These are phyloP conservation scores for Pythium periplocum DNA, from an alignment of 352 stramenopile species.

Conservation along the genomic window DNA sequence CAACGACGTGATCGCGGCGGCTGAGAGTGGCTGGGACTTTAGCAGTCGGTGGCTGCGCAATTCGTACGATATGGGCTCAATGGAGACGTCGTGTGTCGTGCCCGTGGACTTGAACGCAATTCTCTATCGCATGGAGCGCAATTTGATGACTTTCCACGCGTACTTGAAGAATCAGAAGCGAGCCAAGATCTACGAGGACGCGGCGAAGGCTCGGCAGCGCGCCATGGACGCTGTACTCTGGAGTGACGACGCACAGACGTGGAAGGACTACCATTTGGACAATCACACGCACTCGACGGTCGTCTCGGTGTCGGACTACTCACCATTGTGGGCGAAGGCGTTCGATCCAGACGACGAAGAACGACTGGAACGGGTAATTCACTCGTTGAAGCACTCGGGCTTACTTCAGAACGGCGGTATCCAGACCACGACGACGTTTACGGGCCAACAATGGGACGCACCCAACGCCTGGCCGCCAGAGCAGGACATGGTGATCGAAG, in stretches of 20 bases:
- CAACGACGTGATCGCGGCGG: constrained; percentile 75
- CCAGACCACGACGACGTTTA: constrained; percentile 59
- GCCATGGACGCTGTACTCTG: constrained; percentile 76
- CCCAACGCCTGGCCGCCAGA: constrained; percentile 85
- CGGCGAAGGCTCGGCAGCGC: constrained; percentile 28
- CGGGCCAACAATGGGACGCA: constrained; percentile 84
- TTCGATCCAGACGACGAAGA: constrained; percentile 40
- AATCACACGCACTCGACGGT: constrained; percentile 34
- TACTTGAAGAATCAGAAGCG: constrained; percentile 36
- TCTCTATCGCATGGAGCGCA: constrained; percentile 73
- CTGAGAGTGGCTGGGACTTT: constrained; percentile 91
- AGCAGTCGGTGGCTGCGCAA: constrained; percentile 79
- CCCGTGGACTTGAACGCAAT: constrained; percentile 85
- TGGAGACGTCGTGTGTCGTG: constrained; percentile 61
- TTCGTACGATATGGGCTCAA: constrained; percentile 58
- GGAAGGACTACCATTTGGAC: constrained; percentile 74
- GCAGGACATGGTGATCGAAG: constrained; percentile 80
- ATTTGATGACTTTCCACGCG: constrained; percentile 60
- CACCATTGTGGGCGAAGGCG: constrained; percentile 71
- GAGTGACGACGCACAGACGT: constrained; percentile 42
- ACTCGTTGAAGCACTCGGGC: constrained; percentile 44
- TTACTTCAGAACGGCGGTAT: constrained; percentile 64
- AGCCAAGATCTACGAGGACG: constrained; percentile 37
- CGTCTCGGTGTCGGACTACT: constrained; percentile 63
- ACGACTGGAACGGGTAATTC: constrained; percentile 41